Evolutionary conservation across 257 asterid genomes (phyloP).

Genomic region (Cruciata laevipes): DNA sequence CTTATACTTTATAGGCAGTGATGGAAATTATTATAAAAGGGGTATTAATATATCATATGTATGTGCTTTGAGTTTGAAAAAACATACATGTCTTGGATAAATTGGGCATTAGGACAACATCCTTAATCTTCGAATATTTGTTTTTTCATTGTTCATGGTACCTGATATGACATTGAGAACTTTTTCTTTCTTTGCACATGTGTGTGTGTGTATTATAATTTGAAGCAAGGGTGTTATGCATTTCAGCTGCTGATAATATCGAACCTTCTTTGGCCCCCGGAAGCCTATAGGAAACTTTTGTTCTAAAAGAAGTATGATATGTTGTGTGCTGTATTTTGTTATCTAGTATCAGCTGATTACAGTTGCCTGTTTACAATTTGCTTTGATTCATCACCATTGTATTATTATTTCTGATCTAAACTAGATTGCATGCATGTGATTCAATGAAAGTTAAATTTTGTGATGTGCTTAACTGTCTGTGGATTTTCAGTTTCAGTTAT

Average conservation of each 20-base stretch:
- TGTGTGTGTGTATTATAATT: neutral
- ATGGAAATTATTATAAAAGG: no score
- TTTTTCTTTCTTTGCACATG: neutral
- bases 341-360: neutral
- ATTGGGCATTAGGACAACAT: neutral
- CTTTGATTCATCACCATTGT: neutral
- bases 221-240: neutral
- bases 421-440: neutral
- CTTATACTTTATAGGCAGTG: no score
- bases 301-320: neutral
- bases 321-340: neutral
- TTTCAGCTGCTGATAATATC: neutral
- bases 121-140: neutral
- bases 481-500: neutral
- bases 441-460: no score
- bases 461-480: no score
- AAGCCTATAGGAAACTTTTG: neutral
- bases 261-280: neutral
- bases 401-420: neutral
- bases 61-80: neutral
- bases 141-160: neutral
- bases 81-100: neutral
- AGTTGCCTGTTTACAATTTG: no score
- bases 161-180: neutral
- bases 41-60: no score